A percentile compares a stretch with the other conserved stretches of the same genome.
Evolutionary conservation across 192 early-diverging fungal species (phyloP).

Genomic region (Backusella westeae): DNA sequence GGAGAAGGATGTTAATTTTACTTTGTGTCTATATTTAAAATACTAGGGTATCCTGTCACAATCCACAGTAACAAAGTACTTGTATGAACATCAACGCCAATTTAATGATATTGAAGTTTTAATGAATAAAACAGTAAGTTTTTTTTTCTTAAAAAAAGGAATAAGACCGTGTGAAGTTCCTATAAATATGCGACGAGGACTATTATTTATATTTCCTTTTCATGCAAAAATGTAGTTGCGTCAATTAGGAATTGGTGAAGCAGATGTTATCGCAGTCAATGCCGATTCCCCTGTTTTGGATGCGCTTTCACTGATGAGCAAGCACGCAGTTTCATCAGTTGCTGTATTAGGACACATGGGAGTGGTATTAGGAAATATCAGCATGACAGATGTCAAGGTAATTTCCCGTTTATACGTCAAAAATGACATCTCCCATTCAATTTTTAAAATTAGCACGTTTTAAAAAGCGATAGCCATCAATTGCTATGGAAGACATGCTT

Average conservation of each 20-base stretch:
- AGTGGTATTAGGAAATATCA: slow-evolving; percentile 60
- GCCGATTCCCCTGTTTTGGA: slow-evolving; percentile 58
- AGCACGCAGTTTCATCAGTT: slow-evolving; percentile 59
- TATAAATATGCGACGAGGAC: slow-evolving; percentile 29
- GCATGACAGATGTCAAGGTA: slow-evolving; percentile 70
- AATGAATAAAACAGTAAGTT: slow-evolving; percentile 45
- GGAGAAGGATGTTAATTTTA: slow-evolving; percentile 37
- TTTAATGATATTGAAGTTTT: slow-evolving; percentile 44
- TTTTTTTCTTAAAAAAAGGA: background rate
- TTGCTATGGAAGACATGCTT: slow-evolving; percentile 58
- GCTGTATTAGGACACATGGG: slow-evolving; percentile 57
- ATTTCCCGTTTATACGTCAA: background rate
- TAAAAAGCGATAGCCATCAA: slow-evolving; percentile 41
- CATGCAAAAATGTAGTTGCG: slow-evolving; percentile 34
- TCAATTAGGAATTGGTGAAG: slow-evolving; percentile 56
- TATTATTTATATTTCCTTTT: background rate
- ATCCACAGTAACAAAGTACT: slow-evolving; percentile 62
- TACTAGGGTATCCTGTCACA: slow-evolving; percentile 72
- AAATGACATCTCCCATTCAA: background rate
- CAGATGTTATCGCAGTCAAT: slow-evolving; percentile 51
- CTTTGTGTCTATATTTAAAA: background rate
- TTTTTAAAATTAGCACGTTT: slow-evolving; percentile 15
- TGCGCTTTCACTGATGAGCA: slow-evolving; percentile 63
- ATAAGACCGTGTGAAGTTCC: slow-evolving; percentile 45
- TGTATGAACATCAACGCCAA: slow-evolving; percentile 59